A percentile compares a stretch with the other conserved stretches of the same genome.
These are phyloP conservation scores for Blastobotrys indianensis DNA, from an alignment of 1,139 yeast species.

Conservation along the genomic window DNA sequence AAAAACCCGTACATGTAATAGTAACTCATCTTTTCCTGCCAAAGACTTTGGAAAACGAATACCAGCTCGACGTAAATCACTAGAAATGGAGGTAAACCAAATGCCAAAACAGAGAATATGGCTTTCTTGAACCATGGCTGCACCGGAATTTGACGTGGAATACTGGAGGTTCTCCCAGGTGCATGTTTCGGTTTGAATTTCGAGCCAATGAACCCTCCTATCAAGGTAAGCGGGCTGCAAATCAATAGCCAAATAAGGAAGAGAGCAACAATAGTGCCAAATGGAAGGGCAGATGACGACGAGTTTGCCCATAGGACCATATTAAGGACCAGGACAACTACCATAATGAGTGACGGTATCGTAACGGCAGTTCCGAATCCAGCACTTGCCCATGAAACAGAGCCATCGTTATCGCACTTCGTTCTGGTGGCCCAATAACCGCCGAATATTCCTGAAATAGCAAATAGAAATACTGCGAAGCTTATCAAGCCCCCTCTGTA, in stretches of 20 bases:
- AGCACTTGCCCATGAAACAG: conserved; percentile 29
- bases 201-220: conserved; percentile 61
- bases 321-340: conserved; percentile 53
- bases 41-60: conserved; percentile 67
- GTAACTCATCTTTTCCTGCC: conserved; percentile 76
- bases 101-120: conserved; percentile 34
- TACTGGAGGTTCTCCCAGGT: conserved; percentile 30
- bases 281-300: conserved; percentile 72
- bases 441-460: conserved; percentile 65
- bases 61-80: conserved; percentile 75
- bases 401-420: conserved; percentile 33
- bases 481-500: conserved; percentile 63
- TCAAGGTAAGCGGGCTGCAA: conserved; percentile 66
- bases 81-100: conserved; percentile 72
- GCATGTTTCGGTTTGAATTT: conserved; percentile 14
- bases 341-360: conserved; percentile 54
- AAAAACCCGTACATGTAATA: conserved; percentile 78
- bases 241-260: conserved; percentile 53
- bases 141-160: conserved; percentile 36
- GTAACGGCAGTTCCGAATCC: conserved; percentile 31
- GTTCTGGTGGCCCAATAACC: conserved; percentile 64
- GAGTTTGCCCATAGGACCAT: conserved; percentile 70
- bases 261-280: conserved; percentile 60
- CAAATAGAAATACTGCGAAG: conserved; percentile 54
- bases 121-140: conserved; percentile 34